Evolutionary conservation across 2,329 filamentous ascomycete species (phyloP), one percentile per base, ranked within the genome.

Genomic region (Sporothrix euskadiensis): DNA sequence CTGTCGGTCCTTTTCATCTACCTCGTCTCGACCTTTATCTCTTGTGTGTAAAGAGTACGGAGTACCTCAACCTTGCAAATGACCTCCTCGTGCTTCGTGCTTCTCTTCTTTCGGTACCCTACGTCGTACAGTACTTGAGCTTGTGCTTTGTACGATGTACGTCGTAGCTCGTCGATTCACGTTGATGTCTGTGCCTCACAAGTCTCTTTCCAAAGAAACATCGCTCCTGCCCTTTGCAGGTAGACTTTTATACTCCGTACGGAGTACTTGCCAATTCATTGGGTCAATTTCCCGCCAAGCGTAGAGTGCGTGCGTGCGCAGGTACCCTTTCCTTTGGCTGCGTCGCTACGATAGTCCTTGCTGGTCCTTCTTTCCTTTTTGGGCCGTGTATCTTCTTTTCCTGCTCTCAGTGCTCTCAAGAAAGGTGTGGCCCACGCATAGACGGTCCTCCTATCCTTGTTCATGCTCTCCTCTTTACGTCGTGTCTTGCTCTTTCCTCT

Each of bases 1-100:
- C n/a, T 49, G 9, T 47, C 26, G 16, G 9, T 54, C 44, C 69
- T 26, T 19, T 65, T 56, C n/a, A 39, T 22, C 14, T 61, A 26
- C 26, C 44, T 71, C 70, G 30, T 71, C 56, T 63, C n/a, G 59
- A 35, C 70, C 32, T 52, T 71, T 47, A 30, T 49, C 41, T 63
- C 61, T 57, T 35, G 26, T 35, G 35, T 35, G 26, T 54, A 32
- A 16, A 26, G 26, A 26, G 26, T 26, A 26, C 26, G 26, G 26
- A 26, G 26, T 39, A 16, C 7, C 19, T 16, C 49, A 12, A 44
- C 12, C 12, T 10, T 12, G 14, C 12, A 19, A 49, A 49, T 26
- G 12, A 39, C 10, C 66, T 7, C 7, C 56, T 63, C 41, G 8
- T 26, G 16, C 35, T 49, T 26, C 26, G 26, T 26, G 26, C 26